Evolutionary conservation across 1,284 basidiomycete genomes (phyloP), one percentile per base, ranked within the genome.

Genomic region (Marasmius sp.): DNA sequence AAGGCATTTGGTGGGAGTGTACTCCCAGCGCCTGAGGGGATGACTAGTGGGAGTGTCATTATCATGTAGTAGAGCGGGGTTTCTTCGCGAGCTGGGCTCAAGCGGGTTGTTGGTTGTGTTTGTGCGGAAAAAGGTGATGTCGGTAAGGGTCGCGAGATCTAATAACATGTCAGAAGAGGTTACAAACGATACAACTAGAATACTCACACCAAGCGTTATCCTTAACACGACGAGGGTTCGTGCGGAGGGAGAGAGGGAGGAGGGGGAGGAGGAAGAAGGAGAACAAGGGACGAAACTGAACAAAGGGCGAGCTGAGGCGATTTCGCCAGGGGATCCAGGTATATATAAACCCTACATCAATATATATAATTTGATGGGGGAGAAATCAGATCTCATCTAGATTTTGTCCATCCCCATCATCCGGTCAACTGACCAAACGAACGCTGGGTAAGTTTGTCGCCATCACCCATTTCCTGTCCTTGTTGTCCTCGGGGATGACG

Each of bases 91-190:
- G 87, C 85, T 72, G 79, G 71, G 86, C 88, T 90, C 89, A 84
- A 87, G 87, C 87, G 86, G 67, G 12, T 45, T 72, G 69, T 62
- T 18, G 4, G 34, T 34, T 33, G 36, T 12, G 34, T 54, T 54
- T 27, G 2, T 54, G 70, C 79, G 83, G 82, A 73, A 69, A n/a
- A 71, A 76, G 75, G 75, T 84, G 89, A 85, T 82, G 88, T 90
- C 89, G 90, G 84, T 87, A 90, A 93, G 93, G 93, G 93, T 94
- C 93, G 93, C 93, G 93, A 95, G 92, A 87, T 84, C 91, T 93
- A n/a, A n/a, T n/a, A n/a, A n/a, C n/a, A 56, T 61, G 47, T 16
- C 4, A 53, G n/a, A n/a, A n/a, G n/a, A n/a, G n/a, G n/a, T n/a
- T n/a, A n/a, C 38, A 33, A 33, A 57, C 18, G 57, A 38, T 36